These are phyloP conservation scores for Rhizodiscina lignyota DNA, from an alignment of 495 filamentous ascomycete species.

Conservation along the genomic window DNA sequence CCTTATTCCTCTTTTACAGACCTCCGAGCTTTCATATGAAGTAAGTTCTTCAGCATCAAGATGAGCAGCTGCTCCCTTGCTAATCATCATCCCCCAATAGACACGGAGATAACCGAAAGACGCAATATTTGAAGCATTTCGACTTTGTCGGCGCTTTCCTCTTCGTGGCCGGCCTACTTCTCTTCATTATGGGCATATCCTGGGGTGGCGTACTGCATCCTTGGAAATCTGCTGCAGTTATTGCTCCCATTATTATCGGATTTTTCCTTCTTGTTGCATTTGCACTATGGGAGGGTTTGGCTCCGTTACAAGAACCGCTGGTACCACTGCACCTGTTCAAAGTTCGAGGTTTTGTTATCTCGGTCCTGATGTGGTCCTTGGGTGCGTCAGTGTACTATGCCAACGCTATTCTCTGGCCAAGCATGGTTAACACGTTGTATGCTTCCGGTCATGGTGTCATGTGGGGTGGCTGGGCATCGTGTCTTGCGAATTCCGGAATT, in stretches of 20 bases:
- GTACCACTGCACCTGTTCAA: slow-evolving; percentile 11
- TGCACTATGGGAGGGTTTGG: slow-evolving; percentile 21
- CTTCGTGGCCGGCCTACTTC: slow-evolving; percentile 14
- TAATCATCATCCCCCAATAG: no score
- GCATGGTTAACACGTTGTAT: slow-evolving; percentile 10
- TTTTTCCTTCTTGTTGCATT: slow-evolving; percentile 21
- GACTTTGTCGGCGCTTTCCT: slow-evolving; percentile 19
- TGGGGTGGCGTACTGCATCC: slow-evolving; percentile 27
- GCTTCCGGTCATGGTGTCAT: slow-evolving; percentile 6
- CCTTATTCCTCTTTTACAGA: slow-evolving; percentile 17
- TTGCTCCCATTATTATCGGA: slow-evolving; percentile 25
- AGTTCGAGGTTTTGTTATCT: slow-evolving; percentile 7
- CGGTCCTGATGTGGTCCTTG: slow-evolving; percentile 7
- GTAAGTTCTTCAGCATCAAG: no score
- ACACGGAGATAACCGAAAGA: slow-evolving; percentile 11
- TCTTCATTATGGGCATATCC: slow-evolving; percentile 24
- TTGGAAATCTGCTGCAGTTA: slow-evolving; percentile 24
- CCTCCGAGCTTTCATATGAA: slow-evolving; percentile 17
- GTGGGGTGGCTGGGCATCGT: slow-evolving; percentile 10
- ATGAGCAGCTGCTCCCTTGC: no score
- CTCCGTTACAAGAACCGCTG: slow-evolving; percentile 9
- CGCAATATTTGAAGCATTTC: slow-evolving; percentile 16
- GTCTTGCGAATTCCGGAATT: background rate
- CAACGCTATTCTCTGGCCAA: slow-evolving; percentile 10
- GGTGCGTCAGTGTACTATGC: slow-evolving; percentile 12